phyloP scores from a whole-genome alignment of 257 asterid species.

The Anisodus tanguticus region DNA sequence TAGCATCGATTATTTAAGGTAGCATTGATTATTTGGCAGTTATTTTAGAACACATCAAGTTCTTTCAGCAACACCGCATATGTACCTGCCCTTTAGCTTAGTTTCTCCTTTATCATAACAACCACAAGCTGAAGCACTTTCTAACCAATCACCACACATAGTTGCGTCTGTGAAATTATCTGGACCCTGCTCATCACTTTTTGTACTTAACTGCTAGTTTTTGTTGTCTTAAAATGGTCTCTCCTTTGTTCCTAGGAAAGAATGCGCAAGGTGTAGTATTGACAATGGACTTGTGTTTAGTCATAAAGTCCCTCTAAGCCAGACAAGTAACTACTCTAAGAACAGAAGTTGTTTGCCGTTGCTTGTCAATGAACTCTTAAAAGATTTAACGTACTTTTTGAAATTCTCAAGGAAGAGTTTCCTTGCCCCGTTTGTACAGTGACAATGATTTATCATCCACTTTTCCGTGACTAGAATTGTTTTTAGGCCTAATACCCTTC shows the following conservation, averaged over 20 bases:
- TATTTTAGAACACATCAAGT: neutral
- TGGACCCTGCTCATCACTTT: neutral
- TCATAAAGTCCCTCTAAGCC: neutral
- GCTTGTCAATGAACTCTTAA: conserved; percentile 6
- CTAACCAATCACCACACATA: neutral
- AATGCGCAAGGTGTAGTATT: neutral
- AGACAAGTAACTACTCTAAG: neutral
- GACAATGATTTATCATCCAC: neutral
- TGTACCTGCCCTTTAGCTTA: neutral
- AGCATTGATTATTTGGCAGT: neutral
- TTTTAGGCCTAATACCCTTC: neutral
- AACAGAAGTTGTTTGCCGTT: neutral
- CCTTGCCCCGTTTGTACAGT: neutral
- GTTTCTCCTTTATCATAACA: conserved; percentile 9
- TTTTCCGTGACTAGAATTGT: neutral
- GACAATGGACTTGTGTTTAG: neutral
- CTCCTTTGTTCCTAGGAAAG: neutral
- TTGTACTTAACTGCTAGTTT: neutral
- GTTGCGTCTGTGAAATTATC: neutral
- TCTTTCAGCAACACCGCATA: neutral
- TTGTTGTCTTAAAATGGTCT: neutral
- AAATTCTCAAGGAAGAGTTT: neutral
- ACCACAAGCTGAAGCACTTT: neutral
- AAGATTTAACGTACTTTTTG: neutral
- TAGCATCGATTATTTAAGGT: neutral